Evolutionary conservation across 116 monocot genomes (phyloP).

Genomic region (Iris pallida): DNA sequence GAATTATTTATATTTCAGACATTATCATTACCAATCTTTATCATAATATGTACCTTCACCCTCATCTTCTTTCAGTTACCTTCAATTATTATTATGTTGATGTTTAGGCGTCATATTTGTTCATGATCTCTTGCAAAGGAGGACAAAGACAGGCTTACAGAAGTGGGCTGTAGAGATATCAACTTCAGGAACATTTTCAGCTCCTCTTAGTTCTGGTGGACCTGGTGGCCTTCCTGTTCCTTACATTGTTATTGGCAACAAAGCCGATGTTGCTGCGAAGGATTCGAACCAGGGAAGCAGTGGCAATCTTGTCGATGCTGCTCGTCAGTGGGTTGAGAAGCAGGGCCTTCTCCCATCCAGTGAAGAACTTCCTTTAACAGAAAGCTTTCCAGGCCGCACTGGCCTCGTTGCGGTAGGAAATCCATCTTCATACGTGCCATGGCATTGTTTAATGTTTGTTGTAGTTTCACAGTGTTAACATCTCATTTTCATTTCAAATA

Average conservation of each 20-base stretch:
- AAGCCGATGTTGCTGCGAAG: constrained; percentile 70
- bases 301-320: constrained; percentile 98
- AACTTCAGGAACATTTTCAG: constrained; percentile 75
- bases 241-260: constrained; percentile 87
- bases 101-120: constrained; percentile 90
- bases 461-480: no score
- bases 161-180: constrained; percentile 91
- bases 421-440: neutral
- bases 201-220: constrained; percentile 72
- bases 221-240: constrained; percentile 96
- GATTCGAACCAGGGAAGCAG: constrained; percentile 77
- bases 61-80: neutral
- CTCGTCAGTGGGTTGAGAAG: constrained; percentile 98
- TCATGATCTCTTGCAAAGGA: constrained; percentile 93
- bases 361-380: constrained; percentile 85
- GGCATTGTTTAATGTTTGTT: no score
- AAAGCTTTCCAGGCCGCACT: constrained; percentile 70
- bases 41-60: no score
- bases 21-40: no score
- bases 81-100: neutral
- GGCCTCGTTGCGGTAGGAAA: constrained; percentile 59
- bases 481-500: no score
- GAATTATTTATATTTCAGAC: no score
- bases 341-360: constrained; percentile 80
- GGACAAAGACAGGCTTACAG: constrained; percentile 73